Evolutionary conservation across 164 flowering plant genomes (phyloP).

Genomic region (Vitis rotundifolia): DNA sequence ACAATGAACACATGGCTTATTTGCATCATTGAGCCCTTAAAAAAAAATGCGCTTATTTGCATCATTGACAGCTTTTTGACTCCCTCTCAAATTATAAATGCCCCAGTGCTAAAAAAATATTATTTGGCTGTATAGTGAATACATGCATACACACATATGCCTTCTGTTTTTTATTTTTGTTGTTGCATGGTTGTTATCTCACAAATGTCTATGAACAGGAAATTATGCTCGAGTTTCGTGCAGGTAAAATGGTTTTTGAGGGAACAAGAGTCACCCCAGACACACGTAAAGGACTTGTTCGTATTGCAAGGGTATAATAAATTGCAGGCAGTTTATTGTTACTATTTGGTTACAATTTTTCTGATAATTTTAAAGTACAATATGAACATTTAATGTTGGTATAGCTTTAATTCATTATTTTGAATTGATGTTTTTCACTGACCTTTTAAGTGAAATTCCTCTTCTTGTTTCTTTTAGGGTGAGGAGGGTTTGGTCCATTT

Average conservation of each 20-base stretch:
- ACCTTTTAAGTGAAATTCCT: constrained; percentile 1
- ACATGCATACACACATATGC: no score
- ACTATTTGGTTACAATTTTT: not conserved
- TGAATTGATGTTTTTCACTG: not conserved
- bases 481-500: constrained; percentile 91
- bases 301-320: constrained; percentile 66
- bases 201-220: constrained; percentile 42
- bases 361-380: not conserved
- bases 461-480: constrained; percentile 46
- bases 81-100: no score
- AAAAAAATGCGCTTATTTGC: no score
- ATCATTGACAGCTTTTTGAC: no score
- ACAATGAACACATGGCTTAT: no score
- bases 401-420: not conserved
- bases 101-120: no score
- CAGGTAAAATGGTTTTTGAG: constrained; percentile 81
- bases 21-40: no score
- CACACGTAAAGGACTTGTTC: constrained; percentile 84
- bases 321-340: not conserved
- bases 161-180: not conserved
- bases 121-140: no score
- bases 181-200: constrained; percentile 8
- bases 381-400: not conserved
- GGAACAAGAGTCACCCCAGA: constrained; percentile 82
- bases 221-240: constrained; percentile 79